A percentile compares a stretch with the other conserved stretches of the same genome.
These are phyloP conservation scores for Debaryomyces nepalensis DNA, from an alignment of 1,139 yeast species.

Conservation along the genomic window DNA sequence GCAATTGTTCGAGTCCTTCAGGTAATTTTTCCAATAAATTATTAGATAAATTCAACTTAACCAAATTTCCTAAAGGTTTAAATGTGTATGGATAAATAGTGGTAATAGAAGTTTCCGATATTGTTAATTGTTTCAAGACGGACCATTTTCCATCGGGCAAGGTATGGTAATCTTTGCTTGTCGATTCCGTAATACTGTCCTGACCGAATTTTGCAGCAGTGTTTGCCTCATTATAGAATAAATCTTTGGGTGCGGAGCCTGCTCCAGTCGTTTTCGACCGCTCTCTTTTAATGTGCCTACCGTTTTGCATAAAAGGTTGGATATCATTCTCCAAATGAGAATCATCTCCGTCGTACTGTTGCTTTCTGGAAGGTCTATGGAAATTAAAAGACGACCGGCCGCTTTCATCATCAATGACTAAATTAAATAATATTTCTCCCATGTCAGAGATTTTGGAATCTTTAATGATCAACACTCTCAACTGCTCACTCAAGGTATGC, in stretches of 20 bases:
- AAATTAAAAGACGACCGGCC: conserved; percentile 45
- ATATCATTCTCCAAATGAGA: conserved; percentile 18
- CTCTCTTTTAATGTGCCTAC: conserved; percentile 32
- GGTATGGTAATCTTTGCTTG: conserved; percentile 23
- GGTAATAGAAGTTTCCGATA: conserved; percentile 58
- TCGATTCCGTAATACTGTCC: conserved; percentile 1
- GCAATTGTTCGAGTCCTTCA: conserved; percentile 53
- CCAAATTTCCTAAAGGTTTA: conserved; percentile 52
- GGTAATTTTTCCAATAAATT: conserved; percentile 58
- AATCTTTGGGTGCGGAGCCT: conserved; percentile 33
- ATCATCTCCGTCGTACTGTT: conserved; percentile 18
- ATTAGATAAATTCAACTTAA: conserved; percentile 61
- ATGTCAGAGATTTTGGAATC: conserved; percentile 56
- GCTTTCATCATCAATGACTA: conserved; percentile 60
- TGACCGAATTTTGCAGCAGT: conserved; percentile 5
- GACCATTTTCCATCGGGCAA: conserved; percentile 56
- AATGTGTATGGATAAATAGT: conserved; percentile 51
- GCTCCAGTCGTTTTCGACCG: conserved; percentile 35
- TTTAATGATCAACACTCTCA: conserved; percentile 58
- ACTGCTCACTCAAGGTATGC: conserved; percentile 59
- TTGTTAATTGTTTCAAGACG: conserved; percentile 58
- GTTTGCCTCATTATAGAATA: conserved; percentile 19
- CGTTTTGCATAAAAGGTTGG: conserved; percentile 23
- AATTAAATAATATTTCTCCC: conserved; percentile 51
- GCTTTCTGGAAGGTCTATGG: conserved; percentile 25